Evolutionary conservation across 129 eudicot genomes (phyloP), one percentile per base, ranked within the genome.

Genomic region (Lonicera japonica): DNA sequence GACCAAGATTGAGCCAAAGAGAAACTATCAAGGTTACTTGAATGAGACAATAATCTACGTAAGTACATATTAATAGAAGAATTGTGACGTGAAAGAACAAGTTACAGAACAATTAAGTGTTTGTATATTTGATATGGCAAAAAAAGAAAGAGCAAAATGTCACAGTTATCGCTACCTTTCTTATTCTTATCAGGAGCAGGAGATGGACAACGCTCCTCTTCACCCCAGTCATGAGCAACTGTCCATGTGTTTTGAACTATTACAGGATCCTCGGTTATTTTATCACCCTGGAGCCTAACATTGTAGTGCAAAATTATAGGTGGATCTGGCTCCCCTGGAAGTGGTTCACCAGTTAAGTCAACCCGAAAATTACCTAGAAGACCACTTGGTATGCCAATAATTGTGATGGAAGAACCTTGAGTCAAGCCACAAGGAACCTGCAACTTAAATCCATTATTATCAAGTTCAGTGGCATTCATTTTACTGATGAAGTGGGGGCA

Each of bases 221-320:
- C 96, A 53, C 95, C 99, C 99, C 99, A 92, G 61, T 92, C 95
- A 78, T 83, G 99, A 64, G 78, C 91, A 67, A 75, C 63, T 39
- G 95, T 87, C 97, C 97, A 91, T 21, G 97, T 81, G 58, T 91
- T 91, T 73, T 91, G 97, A 46, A 87, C 97, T 66, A 91, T 91
- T 11, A 91, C 97, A 53, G 97, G 97, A 55, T 91, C 90, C 60
- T 91, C 94, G 18, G 97, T 87, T 50, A 84, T 8, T 74, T 84
- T 80, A 75, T 91, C 97, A 11, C 97, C 97, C 38, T 84, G 95
- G 16, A 92, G 87, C 80, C 99, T 81, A 63, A 87, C 96, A 80
- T 92, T 92, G 69, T 88, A 87, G 76, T 92, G 99, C 82, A 92
- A 68, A 56, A 92, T 83, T 61, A 92, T 78, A 58, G 97, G 95